Evolutionary conservation across 1,284 basidiomycete species (phyloP).

Genomic region (Ustilago loliicola): DNA sequence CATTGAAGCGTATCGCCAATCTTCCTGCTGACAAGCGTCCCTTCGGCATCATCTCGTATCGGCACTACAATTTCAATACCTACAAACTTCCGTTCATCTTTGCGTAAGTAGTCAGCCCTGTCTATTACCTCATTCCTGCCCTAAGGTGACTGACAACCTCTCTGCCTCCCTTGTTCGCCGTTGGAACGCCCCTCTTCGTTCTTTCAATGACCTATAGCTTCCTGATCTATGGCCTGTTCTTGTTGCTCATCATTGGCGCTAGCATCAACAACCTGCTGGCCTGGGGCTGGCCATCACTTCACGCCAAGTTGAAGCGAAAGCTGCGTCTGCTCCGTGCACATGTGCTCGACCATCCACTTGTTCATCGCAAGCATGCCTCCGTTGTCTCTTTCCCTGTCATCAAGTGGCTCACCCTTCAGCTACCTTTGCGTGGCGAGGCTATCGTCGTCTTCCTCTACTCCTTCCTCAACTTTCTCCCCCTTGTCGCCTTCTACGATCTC

Average conservation of each 20-base stretch:
- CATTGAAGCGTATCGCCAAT: constrained; percentile 19
- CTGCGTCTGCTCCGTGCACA: constrained; percentile 25
- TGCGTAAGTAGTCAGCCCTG: constrained; percentile 14
- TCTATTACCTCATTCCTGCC: not conserved
- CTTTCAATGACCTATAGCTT: constrained; percentile 15
- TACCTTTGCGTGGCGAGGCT: constrained; percentile 52
- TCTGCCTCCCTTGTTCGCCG: not conserved
- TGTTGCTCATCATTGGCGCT: constrained; percentile 25
- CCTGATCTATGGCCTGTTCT: constrained; percentile 30
- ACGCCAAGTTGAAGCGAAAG: constrained; percentile 11
- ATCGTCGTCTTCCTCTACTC: constrained; percentile 33
- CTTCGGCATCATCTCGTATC: constrained; percentile 15
- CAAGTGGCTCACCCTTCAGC: constrained; percentile 40
- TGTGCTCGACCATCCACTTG: constrained; percentile 32
- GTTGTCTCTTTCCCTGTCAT: constrained; percentile 30
- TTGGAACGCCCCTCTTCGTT: not conserved
- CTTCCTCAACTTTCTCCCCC: constrained; percentile 51
- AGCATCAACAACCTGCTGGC: constrained; percentile 12
- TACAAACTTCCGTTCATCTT: constrained; percentile 35
- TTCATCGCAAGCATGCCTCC: constrained; percentile 21
- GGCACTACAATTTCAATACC: constrained; percentile 31
- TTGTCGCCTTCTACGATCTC: constrained; percentile 47
- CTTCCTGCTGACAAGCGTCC: constrained; percentile 19
- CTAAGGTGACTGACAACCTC: not conserved
- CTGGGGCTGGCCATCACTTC: constrained; percentile 12